These are phyloP conservation scores for Penicillium sp. DNA, from an alignment of 2,329 filamentous ascomycete genomes.

Conservation along the genomic window DNA sequence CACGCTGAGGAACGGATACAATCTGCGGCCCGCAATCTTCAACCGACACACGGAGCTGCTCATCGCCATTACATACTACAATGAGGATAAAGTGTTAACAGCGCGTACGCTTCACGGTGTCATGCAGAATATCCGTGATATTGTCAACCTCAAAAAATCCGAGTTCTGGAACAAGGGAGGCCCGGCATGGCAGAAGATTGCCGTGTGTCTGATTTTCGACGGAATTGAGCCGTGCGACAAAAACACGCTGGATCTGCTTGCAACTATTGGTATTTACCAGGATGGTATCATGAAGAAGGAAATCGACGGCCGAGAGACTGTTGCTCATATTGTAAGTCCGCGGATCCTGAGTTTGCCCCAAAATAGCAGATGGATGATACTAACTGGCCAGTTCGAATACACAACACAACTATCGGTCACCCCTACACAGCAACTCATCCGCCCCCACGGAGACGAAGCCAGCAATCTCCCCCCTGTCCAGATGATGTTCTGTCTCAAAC, in stretches of 20 bases:
- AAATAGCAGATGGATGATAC: not conserved
- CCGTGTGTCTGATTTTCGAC: conserved; percentile 94
- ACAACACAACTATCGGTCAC: conserved; percentile 96
- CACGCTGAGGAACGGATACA: conserved; percentile 97
- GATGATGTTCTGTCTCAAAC: conserved; percentile 99
- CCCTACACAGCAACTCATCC: conserved; percentile 90
- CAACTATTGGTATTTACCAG: conserved; percentile 93
- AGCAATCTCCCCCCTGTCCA: conserved; percentile 90
- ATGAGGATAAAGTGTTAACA: conserved; percentile 94
- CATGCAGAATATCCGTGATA: conserved; percentile 98
- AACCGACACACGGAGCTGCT: conserved; percentile 96
- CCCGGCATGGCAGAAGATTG: conserved; percentile 98
- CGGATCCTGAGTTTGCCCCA: too few species aligned
- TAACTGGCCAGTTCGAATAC: conserved; percentile 70
- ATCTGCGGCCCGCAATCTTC: conserved; percentile 96
- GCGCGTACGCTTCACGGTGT: conserved; percentile 92
- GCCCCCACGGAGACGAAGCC: conserved; percentile 77
- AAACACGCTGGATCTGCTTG: conserved; percentile 85
- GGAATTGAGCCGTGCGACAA: conserved; percentile 98
- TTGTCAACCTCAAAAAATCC: conserved; percentile 97
- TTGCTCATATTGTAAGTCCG: conserved; percentile 72
- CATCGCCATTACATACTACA: conserved; percentile 98
- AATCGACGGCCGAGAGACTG: conserved; percentile 93
- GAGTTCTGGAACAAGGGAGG: conserved; percentile 99
- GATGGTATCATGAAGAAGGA: conserved; percentile 99